A percentile compares a stretch with the other conserved stretches of the same genome.
Evolutionary conservation across 2,329 filamentous ascomycete genomes (phyloP).

Genomic region (Zymoseptoria pseudotritici): DNA sequence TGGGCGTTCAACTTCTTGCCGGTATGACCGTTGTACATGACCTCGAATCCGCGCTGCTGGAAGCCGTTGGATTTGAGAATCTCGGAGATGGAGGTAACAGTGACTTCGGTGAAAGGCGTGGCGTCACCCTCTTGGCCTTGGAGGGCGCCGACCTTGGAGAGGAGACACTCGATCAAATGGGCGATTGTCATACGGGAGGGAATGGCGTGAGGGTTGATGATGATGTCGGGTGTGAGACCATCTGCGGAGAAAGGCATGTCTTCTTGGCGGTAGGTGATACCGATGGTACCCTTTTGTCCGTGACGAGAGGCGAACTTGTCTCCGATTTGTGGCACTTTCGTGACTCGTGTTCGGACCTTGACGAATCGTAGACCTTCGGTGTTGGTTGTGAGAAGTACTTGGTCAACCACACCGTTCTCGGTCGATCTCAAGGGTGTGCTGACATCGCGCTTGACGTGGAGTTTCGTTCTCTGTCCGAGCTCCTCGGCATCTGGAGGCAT

Average conservation of each 20-base stretch:
- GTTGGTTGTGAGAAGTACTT: slow-evolving; percentile 89
- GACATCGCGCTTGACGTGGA: slow-evolving; percentile 89
- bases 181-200: slow-evolving; percentile 99
- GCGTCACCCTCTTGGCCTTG: slow-evolving; percentile 95
- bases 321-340: slow-evolving; percentile 96
- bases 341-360: slow-evolving; percentile 94
- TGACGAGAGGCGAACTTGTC: slow-evolving; percentile 99
- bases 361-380: slow-evolving; percentile 91
- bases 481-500: slow-evolving; percentile 90
- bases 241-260: slow-evolving; percentile 97
- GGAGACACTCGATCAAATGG: slow-evolving; percentile 97
- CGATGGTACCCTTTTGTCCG: slow-evolving; percentile 98
- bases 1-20: slow-evolving; percentile 88
- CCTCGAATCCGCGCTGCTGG: slow-evolving; percentile 92
- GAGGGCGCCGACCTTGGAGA: slow-evolving; percentile 90
- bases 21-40: slow-evolving; percentile 98
- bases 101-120: slow-evolving; percentile 95
- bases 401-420: slow-evolving; percentile 92
- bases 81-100: slow-evolving; percentile 84
- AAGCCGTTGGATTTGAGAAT: slow-evolving; percentile 85
- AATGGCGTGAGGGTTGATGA: slow-evolving; percentile 99
- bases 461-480: slow-evolving; percentile 80
- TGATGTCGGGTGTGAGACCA: slow-evolving; percentile 86
- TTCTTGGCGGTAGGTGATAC: slow-evolving; percentile 94
- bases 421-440: slow-evolving; percentile 92